Conservation (phyloP, 495 filamentous ascomycete genomes). For the Penicillium bialowiezense region DNA sequence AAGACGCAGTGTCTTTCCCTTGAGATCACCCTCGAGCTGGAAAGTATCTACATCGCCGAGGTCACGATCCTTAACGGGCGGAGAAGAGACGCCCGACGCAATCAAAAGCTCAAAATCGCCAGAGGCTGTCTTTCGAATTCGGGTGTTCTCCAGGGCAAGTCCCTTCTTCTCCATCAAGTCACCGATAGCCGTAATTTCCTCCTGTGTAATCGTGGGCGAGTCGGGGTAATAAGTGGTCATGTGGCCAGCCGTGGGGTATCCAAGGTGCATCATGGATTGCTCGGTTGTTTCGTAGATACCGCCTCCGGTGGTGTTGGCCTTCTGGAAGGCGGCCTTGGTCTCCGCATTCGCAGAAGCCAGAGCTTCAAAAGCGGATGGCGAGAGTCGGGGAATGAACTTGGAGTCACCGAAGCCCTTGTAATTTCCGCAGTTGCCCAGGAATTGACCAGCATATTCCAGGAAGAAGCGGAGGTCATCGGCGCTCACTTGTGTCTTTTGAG, state of each 20-base stretch:
- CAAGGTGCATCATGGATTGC: slow-evolving; percentile 74
- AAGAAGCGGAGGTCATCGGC: slow-evolving; percentile 70
- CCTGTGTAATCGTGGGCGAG: slow-evolving; percentile 78
- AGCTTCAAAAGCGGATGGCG: slow-evolving; percentile 61
- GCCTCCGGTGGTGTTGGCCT: slow-evolving; percentile 50
- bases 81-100: slow-evolving; percentile 64
- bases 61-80: slow-evolving; percentile 62
- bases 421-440: slow-evolving; percentile 89
- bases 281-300: slow-evolving; percentile 69
- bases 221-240: slow-evolving; percentile 92
- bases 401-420: slow-evolving; percentile 95
- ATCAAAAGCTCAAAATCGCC: slow-evolving; percentile 80
- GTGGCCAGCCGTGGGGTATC: slow-evolving; percentile 79
- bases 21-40: slow-evolving; percentile 57
- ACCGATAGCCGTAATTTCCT: slow-evolving; percentile 71
- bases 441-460: slow-evolving; percentile 82
- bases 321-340: slow-evolving; percentile 63
- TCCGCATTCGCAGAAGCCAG: slow-evolving; percentile 63
- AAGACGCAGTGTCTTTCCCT: slow-evolving; percentile 70
- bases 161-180: slow-evolving; percentile 73
- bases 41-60: slow-evolving; percentile 64
- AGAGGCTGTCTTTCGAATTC: slow-evolving; percentile 69
- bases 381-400: slow-evolving; percentile 86
- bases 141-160: slow-evolving; percentile 80
- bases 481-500: slow-evolving; percentile 64